Evolutionary conservation across 1,139 yeast species (phyloP).

Genomic region (Entelexis paramagnoliae): DNA sequence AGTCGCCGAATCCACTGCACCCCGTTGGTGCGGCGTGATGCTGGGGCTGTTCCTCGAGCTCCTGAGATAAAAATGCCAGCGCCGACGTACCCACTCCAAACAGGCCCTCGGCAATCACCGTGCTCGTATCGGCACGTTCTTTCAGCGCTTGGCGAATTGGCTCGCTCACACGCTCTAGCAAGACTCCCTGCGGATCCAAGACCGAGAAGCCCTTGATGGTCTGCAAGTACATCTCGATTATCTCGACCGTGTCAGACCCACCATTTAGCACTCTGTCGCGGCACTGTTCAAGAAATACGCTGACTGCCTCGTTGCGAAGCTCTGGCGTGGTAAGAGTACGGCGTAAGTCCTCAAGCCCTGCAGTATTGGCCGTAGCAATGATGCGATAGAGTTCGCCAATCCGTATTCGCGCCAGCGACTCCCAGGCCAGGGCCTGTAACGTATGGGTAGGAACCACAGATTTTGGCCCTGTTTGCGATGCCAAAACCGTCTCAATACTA

Average conservation of each 20-base stretch:
- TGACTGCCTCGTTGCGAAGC: slow-evolving; percentile 47
- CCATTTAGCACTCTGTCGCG: slow-evolving; percentile 55
- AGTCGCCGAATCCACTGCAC: slow-evolving; percentile 31
- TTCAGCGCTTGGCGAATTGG: slow-evolving; percentile 61
- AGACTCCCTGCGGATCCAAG: slow-evolving; percentile 81
- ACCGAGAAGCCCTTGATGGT: slow-evolving; percentile 63
- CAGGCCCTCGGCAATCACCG: slow-evolving; percentile 60
- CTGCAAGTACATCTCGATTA: slow-evolving; percentile 57
- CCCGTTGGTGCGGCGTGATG: background rate
- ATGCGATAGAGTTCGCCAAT: slow-evolving; percentile 57
- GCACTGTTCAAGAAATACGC: slow-evolving; percentile 45
- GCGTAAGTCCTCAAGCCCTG: slow-evolving; percentile 57
- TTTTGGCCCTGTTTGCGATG: background rate
- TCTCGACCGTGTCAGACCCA: slow-evolving; percentile 70
- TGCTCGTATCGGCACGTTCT: slow-evolving; percentile 63
- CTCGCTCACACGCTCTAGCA: slow-evolving; percentile 63
- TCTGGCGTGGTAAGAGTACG: slow-evolving; percentile 26
- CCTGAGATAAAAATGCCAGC: slow-evolving; percentile 38
- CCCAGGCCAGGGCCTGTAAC: slow-evolving; percentile 5
- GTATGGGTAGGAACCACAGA: background rate
- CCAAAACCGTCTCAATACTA: background rate
- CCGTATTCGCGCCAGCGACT: slow-evolving; percentile 33
- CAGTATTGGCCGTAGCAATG: slow-evolving; percentile 43
- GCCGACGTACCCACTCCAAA: slow-evolving; percentile 41
- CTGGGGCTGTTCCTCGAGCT: slow-evolving; percentile 31